Conservation (phyloP, 75 land plant species). For the Picea sitchensis region DNA sequence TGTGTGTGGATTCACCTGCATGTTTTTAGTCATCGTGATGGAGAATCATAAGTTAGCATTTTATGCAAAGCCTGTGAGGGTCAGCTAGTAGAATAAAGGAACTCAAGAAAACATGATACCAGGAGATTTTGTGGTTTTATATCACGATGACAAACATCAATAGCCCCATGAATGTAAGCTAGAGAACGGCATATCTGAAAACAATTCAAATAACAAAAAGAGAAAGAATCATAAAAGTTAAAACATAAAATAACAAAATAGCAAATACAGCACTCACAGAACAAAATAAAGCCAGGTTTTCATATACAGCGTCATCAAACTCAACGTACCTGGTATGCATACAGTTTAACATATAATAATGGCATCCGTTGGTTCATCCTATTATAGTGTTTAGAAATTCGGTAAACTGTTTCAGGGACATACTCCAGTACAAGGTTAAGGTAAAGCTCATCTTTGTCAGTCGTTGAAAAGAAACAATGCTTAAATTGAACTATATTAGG, state of each 20-base stretch:
- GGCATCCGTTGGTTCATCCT: constrained; percentile 74
- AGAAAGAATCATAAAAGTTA: too few relatives aligned
- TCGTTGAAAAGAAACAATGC: constrained; percentile 90
- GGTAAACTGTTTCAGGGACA: constrained; percentile 93
- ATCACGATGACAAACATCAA: constrained; percentile 88
- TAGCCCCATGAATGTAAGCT: constrained; percentile 70
- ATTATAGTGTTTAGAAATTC: constrained; percentile 62
- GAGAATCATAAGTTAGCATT: too few relatives aligned
- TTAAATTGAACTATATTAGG: constrained; percentile 90
- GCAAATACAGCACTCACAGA: too few relatives aligned
- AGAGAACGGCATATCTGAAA: constrained; percentile 79
- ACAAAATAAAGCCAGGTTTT: too few relatives aligned
- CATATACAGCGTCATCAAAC: too few relatives aligned
- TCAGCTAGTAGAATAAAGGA: neutral
- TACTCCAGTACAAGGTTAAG: constrained; percentile 95
- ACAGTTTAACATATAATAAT: constrained; percentile 76
- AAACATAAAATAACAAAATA: too few relatives aligned
- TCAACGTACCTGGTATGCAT: constrained; percentile 70
- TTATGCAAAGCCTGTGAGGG: too few relatives aligned
- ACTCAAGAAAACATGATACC: constrained; percentile 26
- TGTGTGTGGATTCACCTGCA: constrained; percentile 93
- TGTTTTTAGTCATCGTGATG: neutral
- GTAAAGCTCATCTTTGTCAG: constrained; percentile 90
- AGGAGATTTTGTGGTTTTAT: constrained; percentile 85
- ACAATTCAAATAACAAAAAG: neutral